Base-by-base conservation (phyloP, 1,284 basidiomycete species). In the Rhodofomes roseus region DNA sequence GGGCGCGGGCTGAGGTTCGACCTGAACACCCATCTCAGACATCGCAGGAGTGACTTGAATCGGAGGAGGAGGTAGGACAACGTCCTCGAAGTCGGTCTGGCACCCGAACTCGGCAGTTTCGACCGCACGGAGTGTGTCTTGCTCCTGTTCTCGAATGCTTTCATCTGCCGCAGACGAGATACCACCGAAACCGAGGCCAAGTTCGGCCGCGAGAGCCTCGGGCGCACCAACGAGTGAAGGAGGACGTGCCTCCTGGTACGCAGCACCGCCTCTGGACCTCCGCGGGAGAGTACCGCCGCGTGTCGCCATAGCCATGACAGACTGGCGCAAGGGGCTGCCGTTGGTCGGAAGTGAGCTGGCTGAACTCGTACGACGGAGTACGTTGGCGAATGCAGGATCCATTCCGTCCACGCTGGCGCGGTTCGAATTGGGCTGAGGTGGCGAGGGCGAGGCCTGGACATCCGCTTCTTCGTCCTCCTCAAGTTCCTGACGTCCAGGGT, bases 301-400 rank as follows among this genome's bases (percentile, higher is more conserved):
- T 4, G 77, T 72, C 18, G 80, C 75, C 48, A 80, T 76, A 31
- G 79, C 74, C 56, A 86, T 74, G 29, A 83, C 71, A 51, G 83
- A 77, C 54, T 81, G 79, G 46, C 84, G 81, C 25, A 88, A 74
- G 53, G 87, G 85, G 64, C 85, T 84, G 44, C 76, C 74, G 62
- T 77, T 71, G 51, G 79, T 76, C n/a, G 76, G 70, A 23, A 79
- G 46, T 1, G 86, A 82, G 25, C 79, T 78, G 55, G 81, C 77
- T 9, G 87, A 86, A 0, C 82, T 77, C 1, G 83, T 78, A 31
- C 83, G 82, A 59, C 81, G 81, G 41, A 92, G 81, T 16, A 92
- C 77, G 62, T 92, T 91, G 57, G 90, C 90, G 68, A 92, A 93
- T 0, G 76, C 80, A 11, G 92, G 92, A 65, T 93, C 92, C 88